A percentile compares a stretch with the other conserved stretches of the same genome.
Evolutionary conservation across 768 basidiomycete genomes (phyloP).

Genomic region (Strobilomyces echinocephalus): DNA sequence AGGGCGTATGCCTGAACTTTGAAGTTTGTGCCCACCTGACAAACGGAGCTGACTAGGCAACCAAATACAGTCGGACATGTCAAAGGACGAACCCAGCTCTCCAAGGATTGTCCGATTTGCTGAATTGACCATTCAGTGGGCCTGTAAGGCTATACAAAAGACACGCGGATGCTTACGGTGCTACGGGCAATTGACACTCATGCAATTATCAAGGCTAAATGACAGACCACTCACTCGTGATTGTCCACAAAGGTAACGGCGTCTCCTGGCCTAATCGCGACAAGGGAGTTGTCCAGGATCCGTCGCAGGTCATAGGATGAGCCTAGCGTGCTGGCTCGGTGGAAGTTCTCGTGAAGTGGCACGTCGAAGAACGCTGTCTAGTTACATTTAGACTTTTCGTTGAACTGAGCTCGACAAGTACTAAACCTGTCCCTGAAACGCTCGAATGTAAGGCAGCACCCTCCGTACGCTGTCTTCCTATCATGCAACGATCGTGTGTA

Average conservation of each 20-base stretch:
- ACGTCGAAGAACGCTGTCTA: conserved; percentile 86
- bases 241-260: conserved; percentile 91
- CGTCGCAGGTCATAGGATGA: conserved; percentile 69
- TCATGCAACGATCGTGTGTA: not conserved
- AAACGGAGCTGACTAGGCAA: not conserved
- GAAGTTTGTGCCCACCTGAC: conserved; percentile 65
- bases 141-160: not conserved
- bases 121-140: conserved; percentile 16
- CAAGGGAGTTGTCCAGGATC: conserved; percentile 66
- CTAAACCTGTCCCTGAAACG: conserved; percentile 60
- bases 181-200: conserved; percentile 31
- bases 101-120: conserved; percentile 70
- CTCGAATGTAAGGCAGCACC: conserved; percentile 55
- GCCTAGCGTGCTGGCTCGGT: conserved; percentile 66
- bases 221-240: conserved; percentile 60
- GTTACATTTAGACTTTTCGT: not conserved
- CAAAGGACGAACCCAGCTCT: conserved; percentile 66
- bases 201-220: not conserved
- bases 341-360: conserved; percentile 80
- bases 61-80: not conserved
- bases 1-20: conserved; percentile 81
- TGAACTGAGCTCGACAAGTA: conserved; percentile 7
- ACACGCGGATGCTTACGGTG: conserved; percentile 50
- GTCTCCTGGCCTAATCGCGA: conserved; percentile 65
- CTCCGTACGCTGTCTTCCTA: conserved; percentile 37